Base-by-base conservation (phyloP, 1,139 yeast genomes). In the Zygosaccharomyces pseudobailii region DNA sequence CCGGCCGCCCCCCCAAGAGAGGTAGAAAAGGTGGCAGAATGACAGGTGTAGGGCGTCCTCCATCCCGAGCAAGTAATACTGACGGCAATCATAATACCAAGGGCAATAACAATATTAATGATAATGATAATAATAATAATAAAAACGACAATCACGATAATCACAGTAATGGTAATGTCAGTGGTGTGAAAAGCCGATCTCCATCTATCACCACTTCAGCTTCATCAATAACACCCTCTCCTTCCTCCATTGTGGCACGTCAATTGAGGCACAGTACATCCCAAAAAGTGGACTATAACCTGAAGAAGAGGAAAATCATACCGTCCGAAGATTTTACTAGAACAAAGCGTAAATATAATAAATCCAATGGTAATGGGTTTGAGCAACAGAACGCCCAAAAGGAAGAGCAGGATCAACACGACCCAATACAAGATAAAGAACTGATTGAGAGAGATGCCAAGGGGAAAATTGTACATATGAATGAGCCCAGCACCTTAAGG, bases 291-390 rank as follows among this genome's bases (percentile, higher is more conserved):
- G 62, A 64, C 47, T 64, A 64, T 36, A 57, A 61, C 46, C 50
- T 64, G 43, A 62, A 62, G 49, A 61, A 58, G 46, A 54, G 65
- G 33, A 58, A 55, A 34, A 58, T 64, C 28, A 61, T 63, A 36
- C 57, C 57, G 13, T 52, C 58, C 3, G 62, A 59, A 25, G 59
- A 55, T 36, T 44, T 44, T 42, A 28, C 43, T 20, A 46, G 35
- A 24, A 22, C 42, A 17, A 50, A 46, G 34, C 35, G 40, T 5
- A 42, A 34, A 8, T 40, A 43, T 7, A 25, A 23, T 20, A 24
- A 40, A 23, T 9, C 41, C 9, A 40, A 42, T n/a, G 45, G 20
- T n/a, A 32, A 42, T 30, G 28, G 38, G 20, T 25, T 24, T 23
- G 44, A 37, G 20, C 23, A 40, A 19, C 47, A 45, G 33, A 30